A percentile compares a stretch with the other conserved stretches of the same genome.
phyloP scores from a whole-genome alignment of 2,329 filamentous ascomycete species.

The Fusarium sublunatum region DNA sequence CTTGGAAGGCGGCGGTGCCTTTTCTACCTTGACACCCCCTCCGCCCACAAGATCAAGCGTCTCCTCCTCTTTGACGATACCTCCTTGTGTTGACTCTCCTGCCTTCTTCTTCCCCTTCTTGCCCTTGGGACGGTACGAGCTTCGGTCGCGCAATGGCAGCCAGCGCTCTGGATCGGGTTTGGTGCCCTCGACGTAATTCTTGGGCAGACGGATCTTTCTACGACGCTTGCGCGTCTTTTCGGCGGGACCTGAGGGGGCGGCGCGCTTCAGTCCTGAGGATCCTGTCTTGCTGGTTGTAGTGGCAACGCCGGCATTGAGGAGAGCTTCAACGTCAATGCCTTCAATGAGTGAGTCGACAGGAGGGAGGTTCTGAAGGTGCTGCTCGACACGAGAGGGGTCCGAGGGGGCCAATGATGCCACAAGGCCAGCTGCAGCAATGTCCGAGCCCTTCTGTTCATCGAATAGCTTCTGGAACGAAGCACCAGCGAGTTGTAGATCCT shows the following conservation, averaged over 20 bases:
- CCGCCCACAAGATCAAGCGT: constrained; percentile 72
- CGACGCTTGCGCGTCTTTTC: constrained; percentile 65
- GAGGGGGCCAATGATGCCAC: constrained; percentile 80
- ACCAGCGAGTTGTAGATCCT: constrained; percentile 76
- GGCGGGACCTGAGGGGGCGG: constrained; percentile 51
- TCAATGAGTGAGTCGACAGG: constrained; percentile 70
- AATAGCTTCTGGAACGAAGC: constrained; percentile 83
- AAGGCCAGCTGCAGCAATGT: constrained; percentile 81
- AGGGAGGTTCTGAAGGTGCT: constrained; percentile 68
- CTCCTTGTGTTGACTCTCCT: constrained; percentile 84
- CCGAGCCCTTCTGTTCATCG: constrained; percentile 72
- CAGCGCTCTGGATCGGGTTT: constrained; percentile 90
- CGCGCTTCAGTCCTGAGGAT: constrained; percentile 61
- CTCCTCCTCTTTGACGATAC: constrained; percentile 79
- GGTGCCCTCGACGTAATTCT: constrained; percentile 80
- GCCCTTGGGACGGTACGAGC: constrained; percentile 88
- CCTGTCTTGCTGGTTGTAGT: constrained; percentile 52
- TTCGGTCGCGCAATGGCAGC: constrained; percentile 90
- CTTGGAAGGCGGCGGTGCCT: constrained; percentile 59
- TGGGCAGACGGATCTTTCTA: constrained; percentile 73
- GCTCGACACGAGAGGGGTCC: constrained; percentile 66
- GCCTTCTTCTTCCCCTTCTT: constrained; percentile 91
- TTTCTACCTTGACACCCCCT: constrained; percentile 73
- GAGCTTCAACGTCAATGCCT: constrained; percentile 68
- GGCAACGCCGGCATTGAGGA: constrained; percentile 74